A percentile compares a stretch with the other conserved stretches of the same genome.
phyloP scores from a whole-genome alignment of 495 filamentous ascomycete species.

The Saxophila tyrrhenica region DNA sequence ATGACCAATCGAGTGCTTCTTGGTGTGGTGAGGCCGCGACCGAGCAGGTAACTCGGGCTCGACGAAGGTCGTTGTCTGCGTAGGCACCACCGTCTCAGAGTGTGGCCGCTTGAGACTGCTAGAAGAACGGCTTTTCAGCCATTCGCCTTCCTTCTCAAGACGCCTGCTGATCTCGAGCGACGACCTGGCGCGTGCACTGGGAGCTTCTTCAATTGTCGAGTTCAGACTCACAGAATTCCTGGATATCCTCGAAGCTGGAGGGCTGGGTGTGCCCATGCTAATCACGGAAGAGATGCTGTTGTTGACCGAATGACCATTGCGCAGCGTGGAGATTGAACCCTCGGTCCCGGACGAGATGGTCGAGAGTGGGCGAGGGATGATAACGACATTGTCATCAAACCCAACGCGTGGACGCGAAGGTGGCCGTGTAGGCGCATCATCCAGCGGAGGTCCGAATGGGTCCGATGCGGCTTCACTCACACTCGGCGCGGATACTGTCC shows the following conservation, averaged over 20 bases:
- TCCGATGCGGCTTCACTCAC: not conserved
- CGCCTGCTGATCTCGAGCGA: constrained; percentile 17
- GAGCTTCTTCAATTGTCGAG: constrained; percentile 21
- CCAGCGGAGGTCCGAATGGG: constrained; percentile 2
- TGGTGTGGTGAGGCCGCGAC: constrained; percentile 38
- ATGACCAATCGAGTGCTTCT: constrained; percentile 38
- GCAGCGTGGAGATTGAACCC: constrained; percentile 49
- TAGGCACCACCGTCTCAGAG: constrained; percentile 1
- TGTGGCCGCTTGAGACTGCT: constrained; percentile 22
- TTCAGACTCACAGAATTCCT: constrained; percentile 28
- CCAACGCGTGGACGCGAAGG: constrained; percentile 44
- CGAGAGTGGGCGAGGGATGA: constrained; percentile 61
- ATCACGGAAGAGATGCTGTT: constrained; percentile 53
- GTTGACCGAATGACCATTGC: constrained; percentile 52
- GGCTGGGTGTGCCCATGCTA: constrained; percentile 32
- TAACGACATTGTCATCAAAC: constrained; percentile 52
- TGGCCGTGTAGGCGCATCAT: constrained; percentile 22
- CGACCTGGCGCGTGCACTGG: constrained; percentile 17
- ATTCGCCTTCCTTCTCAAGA: constrained; percentile 19
- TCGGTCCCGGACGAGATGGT: constrained; percentile 64
- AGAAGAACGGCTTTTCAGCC: constrained; percentile 12
- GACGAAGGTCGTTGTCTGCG: constrained; percentile 2
- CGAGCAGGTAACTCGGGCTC: not conserved
- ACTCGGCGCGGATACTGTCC: not conserved
- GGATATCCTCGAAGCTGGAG: constrained; percentile 20